Evolutionary conservation across 2,329 filamentous ascomycete genomes (phyloP), one percentile per base, ranked within the genome.

Genomic region (Ascochyta koolunga): DNA sequence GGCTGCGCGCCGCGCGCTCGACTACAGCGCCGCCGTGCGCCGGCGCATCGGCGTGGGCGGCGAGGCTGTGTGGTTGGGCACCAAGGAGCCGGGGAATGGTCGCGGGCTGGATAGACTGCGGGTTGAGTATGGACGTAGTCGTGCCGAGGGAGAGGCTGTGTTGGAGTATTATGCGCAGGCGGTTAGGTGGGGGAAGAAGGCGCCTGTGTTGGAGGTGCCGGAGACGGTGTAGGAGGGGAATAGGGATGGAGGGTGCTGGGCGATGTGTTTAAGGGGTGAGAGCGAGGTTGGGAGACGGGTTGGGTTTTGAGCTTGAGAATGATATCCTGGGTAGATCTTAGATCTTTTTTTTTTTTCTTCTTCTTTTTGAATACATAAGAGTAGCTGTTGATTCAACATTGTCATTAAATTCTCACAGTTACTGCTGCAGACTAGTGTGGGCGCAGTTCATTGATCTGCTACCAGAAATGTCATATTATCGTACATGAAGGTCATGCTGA

Each of bases 121-220:
- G 37, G 56, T 31, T 1, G 61, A 59, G 54, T 67, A 59, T 50
- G 58, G 31, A 16, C 54, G 44, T 47, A 50, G 43, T n/a, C 42
- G 62, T 36, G 25, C 4, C 1, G 62, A 62, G 27, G 39, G 64
- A 4, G 60, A 65, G 10, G 51, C 39, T 4, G 18, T 70, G 50
- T 36, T 69, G 31, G 62, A 64, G 51, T 67, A 65, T 50, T 65
- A 67, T 56, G 59, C 50, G 27, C 67, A 65, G 57, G 58, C 61
- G 19, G 56, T 69, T 25, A 51, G 57, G 42, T 59, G 68, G 50
- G 61, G 58, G 41, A 61, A 54, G 19, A 59, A 56, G 54, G 62
- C 60, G 56, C 58, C 59, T 5, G 45, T 38, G 3, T 31, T 60
- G 11, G 63, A 67, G 31, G 46, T 61, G 19, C 58, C 58, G 5